Evolutionary conservation across 148 eudicot genomes (phyloP).

Genomic region (Talinum fruticosum): DNA sequence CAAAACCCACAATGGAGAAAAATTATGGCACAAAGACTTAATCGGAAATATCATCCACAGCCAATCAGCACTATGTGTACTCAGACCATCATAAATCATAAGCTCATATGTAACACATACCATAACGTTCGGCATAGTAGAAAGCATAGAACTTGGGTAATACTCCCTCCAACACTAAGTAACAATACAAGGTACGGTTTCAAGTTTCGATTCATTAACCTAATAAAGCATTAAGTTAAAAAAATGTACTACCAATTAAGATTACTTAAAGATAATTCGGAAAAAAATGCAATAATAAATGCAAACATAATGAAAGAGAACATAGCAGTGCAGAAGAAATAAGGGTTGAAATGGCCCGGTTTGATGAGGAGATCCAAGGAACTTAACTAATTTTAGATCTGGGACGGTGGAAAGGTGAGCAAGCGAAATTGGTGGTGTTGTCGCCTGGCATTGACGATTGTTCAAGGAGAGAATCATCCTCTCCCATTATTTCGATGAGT

Average conservation of each 20-base stretch:
- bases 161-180: too few relatives aligned
- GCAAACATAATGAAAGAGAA: neutral
- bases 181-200: too few relatives aligned
- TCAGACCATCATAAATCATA: too few relatives aligned
- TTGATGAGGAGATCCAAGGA: neutral
- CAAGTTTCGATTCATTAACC: too few relatives aligned
- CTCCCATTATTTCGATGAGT: neutral
- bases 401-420: neutral
- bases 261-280: neutral
- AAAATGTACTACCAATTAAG: neutral
- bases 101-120: too few relatives aligned
- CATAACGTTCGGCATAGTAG: too few relatives aligned
- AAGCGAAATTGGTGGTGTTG: neutral
- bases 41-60: too few relatives aligned
- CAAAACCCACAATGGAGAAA: too few relatives aligned
- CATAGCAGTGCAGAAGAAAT: neutral
- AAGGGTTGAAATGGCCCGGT: neutral
- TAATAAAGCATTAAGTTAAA: too few relatives aligned
- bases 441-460: neutral
- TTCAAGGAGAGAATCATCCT: neutral
- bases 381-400: neutral
- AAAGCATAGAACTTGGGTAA: too few relatives aligned
- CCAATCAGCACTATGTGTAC: too few relatives aligned
- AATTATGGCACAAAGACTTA: too few relatives aligned
- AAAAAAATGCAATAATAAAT: neutral